These are phyloP conservation scores for Lithohypha guttulata DNA, from an alignment of 2,329 filamentous ascomycete species.

Conservation along the genomic window DNA sequence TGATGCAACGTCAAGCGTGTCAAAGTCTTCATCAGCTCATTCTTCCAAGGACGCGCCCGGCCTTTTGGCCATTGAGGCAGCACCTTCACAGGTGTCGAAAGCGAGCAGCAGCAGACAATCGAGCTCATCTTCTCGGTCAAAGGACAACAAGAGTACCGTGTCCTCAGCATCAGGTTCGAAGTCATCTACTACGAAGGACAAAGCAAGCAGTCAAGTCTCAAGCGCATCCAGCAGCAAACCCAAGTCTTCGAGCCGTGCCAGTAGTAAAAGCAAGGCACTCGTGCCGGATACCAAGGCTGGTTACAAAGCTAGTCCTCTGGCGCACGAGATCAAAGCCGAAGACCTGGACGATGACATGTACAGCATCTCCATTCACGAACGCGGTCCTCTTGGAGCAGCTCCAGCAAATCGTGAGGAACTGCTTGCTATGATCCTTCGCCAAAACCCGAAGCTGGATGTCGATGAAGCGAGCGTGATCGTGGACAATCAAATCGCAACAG, in stretches of 20 bases:
- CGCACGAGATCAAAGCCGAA: not conserved
- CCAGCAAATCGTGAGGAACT: not conserved
- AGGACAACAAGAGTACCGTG: constrained; percentile 1
- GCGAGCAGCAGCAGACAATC: not conserved
- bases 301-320: not conserved
- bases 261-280: not conserved
- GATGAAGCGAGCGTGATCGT: not conserved
- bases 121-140: not conserved
- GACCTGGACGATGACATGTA: constrained; percentile 2
- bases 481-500: constrained; percentile 1
- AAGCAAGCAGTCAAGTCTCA: not conserved
- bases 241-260: not conserved
- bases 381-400: not conserved
- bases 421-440: not conserved
- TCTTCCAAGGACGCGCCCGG: not conserved
- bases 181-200: not conserved
- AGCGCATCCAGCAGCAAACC: no score
- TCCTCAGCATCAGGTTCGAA: not conserved
- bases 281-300: not conserved
- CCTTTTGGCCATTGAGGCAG: not conserved
- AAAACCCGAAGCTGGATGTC: not conserved
- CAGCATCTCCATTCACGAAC: not conserved
- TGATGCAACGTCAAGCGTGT: not conserved
- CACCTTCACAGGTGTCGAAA: not conserved
- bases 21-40: not conserved